Evolutionary conservation across 331 rosid species (phyloP).

Genomic region (Malus hybrid): DNA sequence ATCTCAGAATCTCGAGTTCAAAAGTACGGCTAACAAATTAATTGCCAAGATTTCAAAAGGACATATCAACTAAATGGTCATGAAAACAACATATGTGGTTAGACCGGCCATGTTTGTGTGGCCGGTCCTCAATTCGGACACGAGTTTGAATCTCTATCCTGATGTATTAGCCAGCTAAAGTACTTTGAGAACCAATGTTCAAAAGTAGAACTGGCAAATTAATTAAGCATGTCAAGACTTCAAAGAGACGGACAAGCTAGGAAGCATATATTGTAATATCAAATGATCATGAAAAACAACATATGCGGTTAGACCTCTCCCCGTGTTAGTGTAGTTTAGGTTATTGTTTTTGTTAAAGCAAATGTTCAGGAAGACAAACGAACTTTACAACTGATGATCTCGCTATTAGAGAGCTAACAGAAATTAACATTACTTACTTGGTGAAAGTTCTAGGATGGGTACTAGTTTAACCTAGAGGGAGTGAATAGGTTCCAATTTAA

Average conservation of each 20-base stretch:
- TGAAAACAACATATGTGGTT: no score
- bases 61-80: not conserved
- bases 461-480: no score
- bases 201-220: not conserved
- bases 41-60: not conserved
- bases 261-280: no score
- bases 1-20: slow-evolving; percentile 15
- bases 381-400: no score
- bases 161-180: not conserved
- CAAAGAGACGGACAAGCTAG: not conserved
- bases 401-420: not conserved
- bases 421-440: slow-evolving; percentile 16
- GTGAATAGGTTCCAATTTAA: no score
- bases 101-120: not conserved
- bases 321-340: not conserved
- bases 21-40: not conserved
- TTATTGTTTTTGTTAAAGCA: not conserved
- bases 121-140: not conserved
- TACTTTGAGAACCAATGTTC: no score
- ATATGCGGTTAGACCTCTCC: not conserved
- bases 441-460: no score
- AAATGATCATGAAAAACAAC: not conserved
- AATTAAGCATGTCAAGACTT: not conserved
- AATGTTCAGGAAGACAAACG: not conserved
- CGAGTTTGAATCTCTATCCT: not conserved